Base-by-base conservation (phyloP, 2,329 filamentous ascomycete genomes). In the Fonsecaea pedrosoi region DNA sequence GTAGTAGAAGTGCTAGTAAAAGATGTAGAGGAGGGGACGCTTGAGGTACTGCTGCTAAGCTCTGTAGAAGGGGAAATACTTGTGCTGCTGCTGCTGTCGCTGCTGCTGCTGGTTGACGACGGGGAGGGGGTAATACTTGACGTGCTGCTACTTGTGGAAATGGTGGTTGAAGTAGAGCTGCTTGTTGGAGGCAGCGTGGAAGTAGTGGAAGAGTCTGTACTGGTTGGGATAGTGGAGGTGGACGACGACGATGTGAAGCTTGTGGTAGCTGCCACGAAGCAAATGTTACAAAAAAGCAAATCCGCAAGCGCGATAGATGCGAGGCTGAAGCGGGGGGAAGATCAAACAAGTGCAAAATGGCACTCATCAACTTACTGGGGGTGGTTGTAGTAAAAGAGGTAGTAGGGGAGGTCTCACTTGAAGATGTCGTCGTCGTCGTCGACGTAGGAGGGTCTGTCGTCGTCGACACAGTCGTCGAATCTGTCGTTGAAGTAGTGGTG, bases 241-340 rank as follows among this genome's bases (percentile, higher is more conserved):
- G 38, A 48, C 2, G 40, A 7, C 45, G 55, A 45, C 3, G 56
- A 54, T 25, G 60, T 57, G 48, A 58, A 65, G 64, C 61, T 70
- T 68, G 66, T 64, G 56, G 66, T 65, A 57, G 68, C 62, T 66
- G 65, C 61, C 65, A 65, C 62, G 25, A 38, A 50, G 34, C 57
- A 54, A 60, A 40, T 53, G 59, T 67, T 69, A 69, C 54, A 25
- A 25, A 65, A 67, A 40, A 65, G 48, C 54, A 62, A 53, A 32
- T 50, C 53, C 18, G 53, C 38, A 12, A 30, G 21, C 30, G 38
- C 32, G 48, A n/a, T 48, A 7, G 38, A 48, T 30, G 53, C 35
- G 58, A 62, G 57, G 67, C 61, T 68, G 53, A 59, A 54, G 55
- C 40, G 54, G 32, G 21, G 30, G 55, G 40, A 30, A 40, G 13